phyloP scores from a whole-genome alignment of 176 grass and related monocot species.

The Aegilops longissima region DNA sequence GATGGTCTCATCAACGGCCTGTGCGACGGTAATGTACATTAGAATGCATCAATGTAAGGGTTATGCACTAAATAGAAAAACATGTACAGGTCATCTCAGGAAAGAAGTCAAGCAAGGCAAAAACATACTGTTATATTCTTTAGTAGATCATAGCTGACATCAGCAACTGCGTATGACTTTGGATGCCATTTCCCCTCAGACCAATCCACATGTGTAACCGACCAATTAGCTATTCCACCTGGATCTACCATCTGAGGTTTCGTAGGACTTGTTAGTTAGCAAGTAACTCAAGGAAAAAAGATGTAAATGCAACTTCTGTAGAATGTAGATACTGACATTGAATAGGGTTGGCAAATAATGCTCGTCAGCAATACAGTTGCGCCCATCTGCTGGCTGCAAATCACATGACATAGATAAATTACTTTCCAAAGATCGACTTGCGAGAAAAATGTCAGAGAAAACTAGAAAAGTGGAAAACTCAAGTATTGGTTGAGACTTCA shows the following conservation, averaged over 20 bases:
- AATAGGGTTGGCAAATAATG: constrained; percentile 99
- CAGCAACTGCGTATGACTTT: constrained; percentile 68
- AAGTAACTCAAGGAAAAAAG: constrained; percentile 1
- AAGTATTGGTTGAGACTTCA: not conserved
- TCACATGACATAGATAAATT: constrained; percentile 11
- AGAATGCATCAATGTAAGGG: not conserved
- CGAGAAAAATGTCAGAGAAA: not conserved
- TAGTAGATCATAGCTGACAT: constrained; percentile 83
- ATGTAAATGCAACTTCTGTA: constrained; percentile 29
- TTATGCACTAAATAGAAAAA: not conserved
- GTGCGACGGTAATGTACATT: constrained; percentile 23
- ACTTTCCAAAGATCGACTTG: not conserved
- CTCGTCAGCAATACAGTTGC: constrained; percentile 96
- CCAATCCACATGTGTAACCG: constrained; percentile 97
- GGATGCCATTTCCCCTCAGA: constrained; percentile 99
- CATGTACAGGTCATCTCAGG: not conserved
- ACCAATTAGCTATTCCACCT: constrained; percentile 93
- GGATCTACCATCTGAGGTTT: constrained; percentile 87
- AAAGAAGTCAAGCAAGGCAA: constrained; percentile 15
- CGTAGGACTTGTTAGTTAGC: constrained; percentile 14
- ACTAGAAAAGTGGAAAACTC: constrained; percentile 6
- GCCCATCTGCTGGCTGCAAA: constrained; percentile 82
- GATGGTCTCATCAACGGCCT: constrained; percentile 76
- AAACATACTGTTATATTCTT: constrained; percentile 89
- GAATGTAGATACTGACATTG: constrained; percentile 56